Percentiles rank a stretch among this genome's conserved stretches.
Conservation (phyloP, 148 eudicot species). For the Nepenthes mirabilis region DNA sequence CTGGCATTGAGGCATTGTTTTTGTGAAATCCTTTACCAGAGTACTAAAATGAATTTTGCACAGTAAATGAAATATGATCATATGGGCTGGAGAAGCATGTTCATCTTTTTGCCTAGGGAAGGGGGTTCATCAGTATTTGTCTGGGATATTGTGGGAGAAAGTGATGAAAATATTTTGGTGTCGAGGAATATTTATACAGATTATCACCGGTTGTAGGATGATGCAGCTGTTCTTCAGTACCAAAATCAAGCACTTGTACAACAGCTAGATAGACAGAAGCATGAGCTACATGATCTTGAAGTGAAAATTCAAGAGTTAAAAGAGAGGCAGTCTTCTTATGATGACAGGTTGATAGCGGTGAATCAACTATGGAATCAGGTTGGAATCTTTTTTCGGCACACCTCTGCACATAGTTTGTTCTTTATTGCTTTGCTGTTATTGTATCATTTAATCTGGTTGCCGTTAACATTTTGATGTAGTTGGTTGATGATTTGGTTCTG, state of each 20-base stretch:
- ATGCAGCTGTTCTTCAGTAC: slow-evolving; percentile 80
- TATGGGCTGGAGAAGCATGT: too few relatives aligned
- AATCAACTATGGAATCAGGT: slow-evolving; percentile 87
- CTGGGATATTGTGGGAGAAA: neutral
- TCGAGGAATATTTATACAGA: neutral
- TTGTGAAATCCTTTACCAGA: too few relatives aligned
- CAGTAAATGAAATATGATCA: too few relatives aligned
- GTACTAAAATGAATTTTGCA: too few relatives aligned
- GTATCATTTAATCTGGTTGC: slow-evolving; percentile 3
- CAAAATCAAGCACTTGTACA: slow-evolving; percentile 91
- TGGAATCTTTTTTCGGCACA: neutral
- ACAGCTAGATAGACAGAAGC: slow-evolving; percentile 76
- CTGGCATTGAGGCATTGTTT: too few relatives aligned
- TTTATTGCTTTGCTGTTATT: neutral
- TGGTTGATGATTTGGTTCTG: slow-evolving; percentile 65
- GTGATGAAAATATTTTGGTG: neutral
- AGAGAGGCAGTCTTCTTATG: slow-evolving; percentile 72
- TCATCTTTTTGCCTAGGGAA: too few relatives aligned
- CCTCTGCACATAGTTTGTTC: slow-evolving; percentile 1
- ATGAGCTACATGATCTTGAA: slow-evolving; percentile 76
- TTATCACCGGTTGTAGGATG: slow-evolving; percentile 45
- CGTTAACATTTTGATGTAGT: slow-evolving; percentile 21
- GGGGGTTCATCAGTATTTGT: too few relatives aligned
- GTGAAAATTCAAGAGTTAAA: slow-evolving; percentile 57
- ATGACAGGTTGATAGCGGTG: slow-evolving; percentile 44